phyloP scores from a whole-genome alignment of 176 grass and related monocot genomes.

The Oropetium thomaeum region DNA sequence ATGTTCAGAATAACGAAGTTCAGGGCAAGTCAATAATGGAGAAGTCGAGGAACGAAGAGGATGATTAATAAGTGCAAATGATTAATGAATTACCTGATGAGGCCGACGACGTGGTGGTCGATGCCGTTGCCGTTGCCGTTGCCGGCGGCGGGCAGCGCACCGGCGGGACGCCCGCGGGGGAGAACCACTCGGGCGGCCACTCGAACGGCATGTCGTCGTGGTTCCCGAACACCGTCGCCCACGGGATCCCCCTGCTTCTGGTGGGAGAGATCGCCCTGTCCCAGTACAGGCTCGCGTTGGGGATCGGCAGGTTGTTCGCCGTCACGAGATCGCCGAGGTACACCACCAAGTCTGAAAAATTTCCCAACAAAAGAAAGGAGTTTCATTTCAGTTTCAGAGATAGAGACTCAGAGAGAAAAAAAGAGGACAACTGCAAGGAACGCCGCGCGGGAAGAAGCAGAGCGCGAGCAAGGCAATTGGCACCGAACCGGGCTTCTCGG shows the following conservation, averaged over 20 bases:
- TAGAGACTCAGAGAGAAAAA: too few species aligned
- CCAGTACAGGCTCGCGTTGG: slow-evolving; percentile 85
- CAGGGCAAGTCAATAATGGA: too few species aligned
- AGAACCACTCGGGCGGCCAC: slow-evolving; percentile 93
- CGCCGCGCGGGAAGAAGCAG: too few species aligned
- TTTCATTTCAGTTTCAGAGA: too few species aligned
- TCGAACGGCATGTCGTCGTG: slow-evolving; percentile 84
- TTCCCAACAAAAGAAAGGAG: not conserved
- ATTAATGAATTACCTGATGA: slow-evolving; percentile 54
- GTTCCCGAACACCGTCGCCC: slow-evolving; percentile 79
- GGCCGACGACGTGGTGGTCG: not conserved
- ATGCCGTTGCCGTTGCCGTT: too few species aligned
- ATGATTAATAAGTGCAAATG: too few species aligned
- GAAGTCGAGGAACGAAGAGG: too few species aligned
- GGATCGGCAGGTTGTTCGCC: slow-evolving; percentile 76
- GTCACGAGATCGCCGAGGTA: slow-evolving; percentile 91
- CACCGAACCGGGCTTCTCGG: slow-evolving; percentile 61
- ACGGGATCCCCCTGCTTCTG: slow-evolving; percentile 52
- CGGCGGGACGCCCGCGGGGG: slow-evolving; percentile 52
- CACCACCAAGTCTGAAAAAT: slow-evolving; percentile 70
- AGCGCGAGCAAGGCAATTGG: not conserved
- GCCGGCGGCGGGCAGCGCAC: slow-evolving; percentile 58
- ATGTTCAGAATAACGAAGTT: not conserved
- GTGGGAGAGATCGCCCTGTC: slow-evolving; percentile 59
- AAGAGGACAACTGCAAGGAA: not conserved